Evolutionary conservation across 1,284 basidiomycete species (phyloP).

Genomic region (Taiwanofungus camphoratus): DNA sequence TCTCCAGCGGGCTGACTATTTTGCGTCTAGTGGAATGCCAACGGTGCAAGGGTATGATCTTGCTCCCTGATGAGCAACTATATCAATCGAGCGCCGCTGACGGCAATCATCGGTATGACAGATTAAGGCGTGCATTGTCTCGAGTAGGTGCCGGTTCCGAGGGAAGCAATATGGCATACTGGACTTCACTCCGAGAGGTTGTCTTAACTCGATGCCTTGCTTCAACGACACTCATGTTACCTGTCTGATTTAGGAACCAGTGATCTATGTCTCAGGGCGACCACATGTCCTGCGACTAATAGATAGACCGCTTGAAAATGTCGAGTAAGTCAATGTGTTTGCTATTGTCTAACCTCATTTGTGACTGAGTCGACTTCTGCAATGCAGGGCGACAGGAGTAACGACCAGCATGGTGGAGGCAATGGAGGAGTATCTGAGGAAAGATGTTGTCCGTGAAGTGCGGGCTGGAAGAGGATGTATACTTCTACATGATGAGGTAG

Average conservation of each 20-base stretch:
- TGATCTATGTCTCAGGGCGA: conserved; percentile 85
- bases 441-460: conserved; percentile 84
- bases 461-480: conserved; percentile 73
- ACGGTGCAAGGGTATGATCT: conserved; percentile 73
- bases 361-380: neutral
- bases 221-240: conserved; percentile 4
- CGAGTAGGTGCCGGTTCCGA: conserved; percentile 77
- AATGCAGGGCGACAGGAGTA: conserved; percentile 82
- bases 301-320: conserved; percentile 86
- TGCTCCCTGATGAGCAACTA: no score
- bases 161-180: conserved; percentile 71
- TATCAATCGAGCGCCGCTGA: no score
- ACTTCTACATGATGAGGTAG: conserved; percentile 92
- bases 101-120: no score
- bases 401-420: conserved; percentile 88
- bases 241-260: conserved; percentile 68
- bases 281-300: conserved; percentile 93
- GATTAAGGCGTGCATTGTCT: conserved; percentile 76
- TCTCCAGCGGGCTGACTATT: conserved; percentile 1
- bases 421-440: conserved; percentile 90
- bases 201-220: neutral
- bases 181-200: conserved; percentile 90
- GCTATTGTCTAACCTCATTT: neutral
- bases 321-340: conserved; percentile 60
- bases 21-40: conserved; percentile 70